A percentile compares a stretch with the other conserved stretches of the same genome.
Evolutionary conservation across 2,329 filamentous ascomycete species (phyloP).

Genomic region (Catunica adiposa): DNA sequence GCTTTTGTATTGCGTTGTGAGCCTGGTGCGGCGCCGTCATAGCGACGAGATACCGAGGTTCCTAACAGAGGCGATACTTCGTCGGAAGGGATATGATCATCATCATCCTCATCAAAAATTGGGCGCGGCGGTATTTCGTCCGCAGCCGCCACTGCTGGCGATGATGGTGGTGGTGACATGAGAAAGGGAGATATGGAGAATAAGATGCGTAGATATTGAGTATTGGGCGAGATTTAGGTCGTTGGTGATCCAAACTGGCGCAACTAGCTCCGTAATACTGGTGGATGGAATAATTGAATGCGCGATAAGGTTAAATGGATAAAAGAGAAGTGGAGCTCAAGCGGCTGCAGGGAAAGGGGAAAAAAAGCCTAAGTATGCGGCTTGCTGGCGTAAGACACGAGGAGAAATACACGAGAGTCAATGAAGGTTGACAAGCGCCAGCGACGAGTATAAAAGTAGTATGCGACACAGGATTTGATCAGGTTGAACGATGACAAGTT

Average conservation of each 20-base stretch:
- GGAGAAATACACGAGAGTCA: not conserved
- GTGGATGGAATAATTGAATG: not conserved
- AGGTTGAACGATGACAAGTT: not conserved
- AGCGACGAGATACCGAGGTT: slow-evolving; percentile 22
- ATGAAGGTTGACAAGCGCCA: not conserved
- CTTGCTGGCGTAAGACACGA: not conserved
- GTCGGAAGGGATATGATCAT: slow-evolving; percentile 17
- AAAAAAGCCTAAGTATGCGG: not conserved
- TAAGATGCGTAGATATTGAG: not conserved
- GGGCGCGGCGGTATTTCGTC: slow-evolving; percentile 6
- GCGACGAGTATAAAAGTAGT: not conserved
- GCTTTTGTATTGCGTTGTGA: slow-evolving; percentile 10
- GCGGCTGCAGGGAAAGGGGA: not conserved
- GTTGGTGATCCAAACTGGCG: not conserved
- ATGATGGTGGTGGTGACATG: slow-evolving; percentile 9
- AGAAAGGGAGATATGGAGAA: not conserved
- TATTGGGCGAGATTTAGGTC: no score
- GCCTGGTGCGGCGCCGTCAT: slow-evolving; percentile 24
- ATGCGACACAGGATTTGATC: no score
- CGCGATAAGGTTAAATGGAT: not conserved
- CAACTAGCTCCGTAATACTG: not conserved
- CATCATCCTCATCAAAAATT: slow-evolving; percentile 18
- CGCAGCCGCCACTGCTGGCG: not conserved
- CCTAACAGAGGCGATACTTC: slow-evolving; percentile 40
- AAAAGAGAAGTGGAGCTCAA: not conserved